Evolutionary conservation across 2,329 filamentous ascomycete genomes (phyloP).

Genomic region (Sarocladiaceae sp.): DNA sequence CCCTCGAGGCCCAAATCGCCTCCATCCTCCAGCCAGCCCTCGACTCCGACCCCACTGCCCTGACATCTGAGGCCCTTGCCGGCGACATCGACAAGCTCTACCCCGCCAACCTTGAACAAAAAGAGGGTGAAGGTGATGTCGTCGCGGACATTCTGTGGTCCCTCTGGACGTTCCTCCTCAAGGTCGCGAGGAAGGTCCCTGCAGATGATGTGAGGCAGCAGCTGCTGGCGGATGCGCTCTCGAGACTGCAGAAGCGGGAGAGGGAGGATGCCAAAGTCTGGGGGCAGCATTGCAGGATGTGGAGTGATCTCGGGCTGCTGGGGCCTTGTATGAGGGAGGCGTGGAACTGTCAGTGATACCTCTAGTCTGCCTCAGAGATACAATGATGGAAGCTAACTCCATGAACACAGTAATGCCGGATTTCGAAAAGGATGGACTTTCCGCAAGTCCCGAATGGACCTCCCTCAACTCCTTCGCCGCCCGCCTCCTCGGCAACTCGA

Average conservation of each 20-base stretch:
- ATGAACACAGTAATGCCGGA: slow-evolving; percentile 18
- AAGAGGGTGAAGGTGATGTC: slow-evolving; percentile 13
- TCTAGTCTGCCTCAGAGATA: neutral
- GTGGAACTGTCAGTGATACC: slow-evolving; percentile 24
- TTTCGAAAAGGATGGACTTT: slow-evolving; percentile 18
- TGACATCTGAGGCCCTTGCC: slow-evolving; percentile 17
- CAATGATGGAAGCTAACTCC: neutral
- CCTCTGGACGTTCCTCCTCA: slow-evolving; percentile 22
- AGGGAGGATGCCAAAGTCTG: slow-evolving; percentile 21
- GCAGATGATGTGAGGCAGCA: slow-evolving; percentile 19
- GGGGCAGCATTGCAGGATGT: slow-evolving; percentile 19
- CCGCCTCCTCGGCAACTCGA: slow-evolving; percentile 19
- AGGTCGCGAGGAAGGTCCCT: slow-evolving; percentile 19
- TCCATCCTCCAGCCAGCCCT: slow-evolving; percentile 19
- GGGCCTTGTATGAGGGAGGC: slow-evolving; percentile 23
- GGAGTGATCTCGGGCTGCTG: slow-evolving; percentile 25
- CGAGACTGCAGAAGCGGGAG: slow-evolving; percentile 17
- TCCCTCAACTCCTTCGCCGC: slow-evolving; percentile 28
- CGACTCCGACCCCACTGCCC: slow-evolving; percentile 13
- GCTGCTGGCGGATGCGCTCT: slow-evolving; percentile 17
- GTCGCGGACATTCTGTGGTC: slow-evolving; percentile 20
- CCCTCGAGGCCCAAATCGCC: slow-evolving; percentile 15
- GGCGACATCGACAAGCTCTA: slow-evolving; percentile 20
- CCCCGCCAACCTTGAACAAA: slow-evolving; percentile 12
- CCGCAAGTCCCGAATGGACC: slow-evolving; percentile 19